phyloP scores from a whole-genome alignment of 371 early-diverging fungal genomes.

The Syncephalastrum racemosum region DNA sequence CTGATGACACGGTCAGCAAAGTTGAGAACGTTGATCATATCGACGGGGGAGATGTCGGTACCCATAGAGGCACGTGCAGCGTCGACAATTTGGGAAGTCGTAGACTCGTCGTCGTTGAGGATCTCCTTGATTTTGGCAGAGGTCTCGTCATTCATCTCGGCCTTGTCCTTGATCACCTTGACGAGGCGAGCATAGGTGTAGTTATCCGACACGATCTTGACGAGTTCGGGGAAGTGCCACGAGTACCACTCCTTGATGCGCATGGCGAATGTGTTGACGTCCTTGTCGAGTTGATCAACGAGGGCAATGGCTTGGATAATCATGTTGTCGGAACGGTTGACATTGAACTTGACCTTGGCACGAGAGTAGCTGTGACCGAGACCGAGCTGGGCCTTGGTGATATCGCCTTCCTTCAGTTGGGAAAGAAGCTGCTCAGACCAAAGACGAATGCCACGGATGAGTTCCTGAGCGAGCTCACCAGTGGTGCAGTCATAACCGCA shows the following conservation, averaged over 20 bases:
- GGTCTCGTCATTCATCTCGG: constrained; percentile 74
- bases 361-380: constrained; percentile 98
- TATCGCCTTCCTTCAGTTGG: constrained; percentile 89
- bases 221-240: constrained; percentile 99
- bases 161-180: constrained; percentile 90
- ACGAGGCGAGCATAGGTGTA: constrained; percentile 86
- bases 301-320: constrained; percentile 90
- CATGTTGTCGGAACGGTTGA: constrained; percentile 92
- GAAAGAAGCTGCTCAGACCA: constrained; percentile 88
- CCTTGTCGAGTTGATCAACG: constrained; percentile 93
- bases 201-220: constrained; percentile 94
- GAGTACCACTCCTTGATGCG: constrained; percentile 95
- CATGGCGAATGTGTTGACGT: constrained; percentile 94
- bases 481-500: constrained; percentile 78
- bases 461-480: constrained; percentile 82
- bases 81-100: constrained; percentile 82
- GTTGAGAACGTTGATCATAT: constrained; percentile 91
- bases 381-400: constrained; percentile 93
- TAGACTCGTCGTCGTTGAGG: constrained; percentile 63
- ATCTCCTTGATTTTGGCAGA: constrained; percentile 76
- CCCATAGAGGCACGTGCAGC: constrained; percentile 97
- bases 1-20: constrained; percentile 94
- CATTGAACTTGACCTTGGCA: constrained; percentile 98
- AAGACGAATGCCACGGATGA: constrained; percentile 90
- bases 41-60: constrained; percentile 88